Evolutionary conservation across 208 protist genomes (phyloP).

Genomic region (Cochliopodium minus): DNA sequence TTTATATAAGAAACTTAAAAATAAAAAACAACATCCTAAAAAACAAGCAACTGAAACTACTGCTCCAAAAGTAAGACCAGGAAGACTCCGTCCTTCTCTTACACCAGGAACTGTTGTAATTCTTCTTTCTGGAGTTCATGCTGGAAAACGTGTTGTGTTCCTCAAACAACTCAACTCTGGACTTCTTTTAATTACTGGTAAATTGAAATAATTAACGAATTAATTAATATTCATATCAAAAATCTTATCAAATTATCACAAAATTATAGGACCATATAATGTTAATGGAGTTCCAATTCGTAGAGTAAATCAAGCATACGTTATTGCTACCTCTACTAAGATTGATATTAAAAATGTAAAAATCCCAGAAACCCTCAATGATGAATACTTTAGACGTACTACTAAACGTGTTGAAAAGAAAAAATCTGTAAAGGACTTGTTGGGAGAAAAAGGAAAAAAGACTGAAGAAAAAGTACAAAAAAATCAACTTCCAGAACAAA

Average conservation of each 20-base stretch:
- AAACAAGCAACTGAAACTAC: too few species aligned
- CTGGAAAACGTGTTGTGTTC: slow-evolving; percentile 86
- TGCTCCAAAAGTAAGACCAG: too few species aligned
- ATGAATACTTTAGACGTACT: slow-evolving; percentile 43
- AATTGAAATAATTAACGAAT: slow-evolving; percentile 37
- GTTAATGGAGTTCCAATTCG: slow-evolving; percentile 92
- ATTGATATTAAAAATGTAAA: slow-evolving; percentile 70
- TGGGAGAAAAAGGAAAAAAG: not conserved
- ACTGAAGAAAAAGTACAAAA: not conserved
- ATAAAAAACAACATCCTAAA: too few species aligned
- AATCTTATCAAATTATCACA: not conserved
- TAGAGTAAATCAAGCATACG: slow-evolving; percentile 84
- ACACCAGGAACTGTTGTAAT: slow-evolving; percentile 76
- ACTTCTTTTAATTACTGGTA: slow-evolving; percentile 80
- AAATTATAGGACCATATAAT: slow-evolving; percentile 56
- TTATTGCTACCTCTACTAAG: slow-evolving; percentile 92
- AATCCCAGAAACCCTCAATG: slow-evolving; percentile 37
- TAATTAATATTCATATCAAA: not conserved
- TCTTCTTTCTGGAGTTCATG: slow-evolving; percentile 82
- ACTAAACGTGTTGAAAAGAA: not conserved
- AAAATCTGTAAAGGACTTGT: slow-evolving; percentile 4
- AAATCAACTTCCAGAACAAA: not conserved
- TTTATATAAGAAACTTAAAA: too few species aligned
- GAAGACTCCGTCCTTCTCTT: slow-evolving; percentile 24
- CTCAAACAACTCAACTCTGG: slow-evolving; percentile 87